A percentile compares a stretch with the other conserved stretches of the same genome.
These are phyloP conservation scores for Adansonia grandidieri DNA, from an alignment of 441 rosid species.

Conservation along the genomic window DNA sequence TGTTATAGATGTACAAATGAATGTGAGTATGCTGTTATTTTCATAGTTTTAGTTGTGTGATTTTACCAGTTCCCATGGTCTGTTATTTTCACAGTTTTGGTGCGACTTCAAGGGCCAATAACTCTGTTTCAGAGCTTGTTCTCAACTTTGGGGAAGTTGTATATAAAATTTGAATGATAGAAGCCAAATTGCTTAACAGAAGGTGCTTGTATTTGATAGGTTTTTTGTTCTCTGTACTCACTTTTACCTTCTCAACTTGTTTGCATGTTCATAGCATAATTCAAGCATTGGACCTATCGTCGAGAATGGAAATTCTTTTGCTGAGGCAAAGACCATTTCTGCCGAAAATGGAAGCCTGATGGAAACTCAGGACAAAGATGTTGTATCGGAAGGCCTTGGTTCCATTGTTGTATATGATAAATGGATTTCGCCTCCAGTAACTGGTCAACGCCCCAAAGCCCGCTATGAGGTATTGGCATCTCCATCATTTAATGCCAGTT, in stretches of 20 bases:
- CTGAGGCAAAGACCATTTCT: slow-evolving; percentile 71
- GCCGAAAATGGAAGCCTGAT: slow-evolving; percentile 64
- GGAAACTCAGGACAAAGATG: slow-evolving; percentile 88
- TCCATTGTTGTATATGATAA: slow-evolving; percentile 79
- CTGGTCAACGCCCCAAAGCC: slow-evolving; percentile 85
- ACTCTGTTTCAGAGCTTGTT: not conserved
- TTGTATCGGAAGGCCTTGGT: slow-evolving; percentile 79
- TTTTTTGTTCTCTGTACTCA: not conserved
- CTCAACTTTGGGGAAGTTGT: slow-evolving; percentile 14
- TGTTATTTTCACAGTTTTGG: not conserved
- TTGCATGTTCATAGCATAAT: slow-evolving; percentile 53
- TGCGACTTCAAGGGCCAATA: not conserved
- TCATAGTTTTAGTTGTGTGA: not conserved
- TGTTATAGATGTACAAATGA: slow-evolving; percentile 66
- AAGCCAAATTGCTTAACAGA: slow-evolving; percentile 10
- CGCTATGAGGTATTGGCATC: slow-evolving; percentile 79
- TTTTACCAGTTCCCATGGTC: not conserved
- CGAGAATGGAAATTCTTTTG: slow-evolving; percentile 66
- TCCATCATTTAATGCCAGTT: slow-evolving; percentile 26
- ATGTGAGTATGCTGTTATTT: slow-evolving; percentile 40
- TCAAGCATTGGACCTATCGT: slow-evolving; percentile 55
- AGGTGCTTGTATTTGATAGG: slow-evolving; percentile 12
- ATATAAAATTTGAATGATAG: not conserved
- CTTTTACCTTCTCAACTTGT: slow-evolving; percentile 23
- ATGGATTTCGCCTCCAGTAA: slow-evolving; percentile 81